Evolutionary conservation across 805 yeast species (phyloP), one percentile per base, ranked within the genome.

Genomic region (Jamesozyma lodderae): DNA sequence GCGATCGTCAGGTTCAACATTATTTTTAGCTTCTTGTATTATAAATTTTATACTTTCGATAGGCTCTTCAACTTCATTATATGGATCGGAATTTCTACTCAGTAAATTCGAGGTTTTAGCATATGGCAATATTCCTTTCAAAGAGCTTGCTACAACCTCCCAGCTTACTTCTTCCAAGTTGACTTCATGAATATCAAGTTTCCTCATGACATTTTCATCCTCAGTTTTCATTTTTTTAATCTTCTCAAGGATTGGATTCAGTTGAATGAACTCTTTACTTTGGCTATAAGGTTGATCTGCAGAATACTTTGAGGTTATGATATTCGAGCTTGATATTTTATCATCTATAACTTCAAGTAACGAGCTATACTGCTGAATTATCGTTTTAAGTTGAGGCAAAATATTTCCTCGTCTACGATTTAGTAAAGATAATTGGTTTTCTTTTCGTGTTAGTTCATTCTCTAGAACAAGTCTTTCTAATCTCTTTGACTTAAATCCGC

Each of bases 401-500:
- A 67, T 40, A 2, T 23, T 29, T 2, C 38, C 39, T 19, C 25
- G 37, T 17, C 45, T 41, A 16, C 57, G 46, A 1, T 57, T 57
- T 11, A 47, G 16, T 1, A 53, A 26, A 4, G 47, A 26, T 14
- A 49, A 32, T n/a, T 43, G 47, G 27, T 55, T 53, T 7, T 49
- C 54, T 2, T 56, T 59, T 21, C 70, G 69, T 4, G 70, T 63
- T 2, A 77, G 44, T 37, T 73, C 73, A 49, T 77, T 75, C 49
- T 84, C 94, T 22, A 79, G 55, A 1, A 77, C 59, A 43, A 68
- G 67, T 27, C 85, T 63, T 6, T 78, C 67, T 20, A 81, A 56
- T 40, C 75, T 66, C 7, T 59, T 53, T 21, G 69, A 64, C 4
- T 67, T 69, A 36, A 80, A 67, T 48, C 68, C 70, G 6, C 61